Conservation (phyloP, 805 yeast species). For the Barnettozyma californica region DNA sequence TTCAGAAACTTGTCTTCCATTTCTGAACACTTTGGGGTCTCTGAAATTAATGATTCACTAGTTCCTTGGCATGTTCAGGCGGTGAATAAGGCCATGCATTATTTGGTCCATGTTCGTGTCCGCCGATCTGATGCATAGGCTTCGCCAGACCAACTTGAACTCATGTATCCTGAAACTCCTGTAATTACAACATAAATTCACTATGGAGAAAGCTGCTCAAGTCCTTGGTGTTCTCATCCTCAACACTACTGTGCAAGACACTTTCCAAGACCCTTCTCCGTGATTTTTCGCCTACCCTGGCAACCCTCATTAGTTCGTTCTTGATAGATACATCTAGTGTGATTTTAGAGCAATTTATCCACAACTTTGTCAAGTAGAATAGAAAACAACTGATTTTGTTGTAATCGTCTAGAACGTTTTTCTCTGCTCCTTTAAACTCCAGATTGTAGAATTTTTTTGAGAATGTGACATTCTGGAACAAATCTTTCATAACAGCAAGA, state of each 20-base stretch:
- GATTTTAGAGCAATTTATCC: slow-evolving; percentile 9
- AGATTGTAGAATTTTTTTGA: slow-evolving; percentile 7
- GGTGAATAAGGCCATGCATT: slow-evolving; percentile 55
- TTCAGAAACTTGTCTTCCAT: slow-evolving; percentile 49
- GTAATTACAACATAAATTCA: background rate
- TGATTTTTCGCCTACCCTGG: slow-evolving; percentile 13
- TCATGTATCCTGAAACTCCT: background rate
- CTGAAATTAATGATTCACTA: slow-evolving; percentile 32
- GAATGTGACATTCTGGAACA: slow-evolving; percentile 15
- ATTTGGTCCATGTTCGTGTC: slow-evolving; percentile 54
- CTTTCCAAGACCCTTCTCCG: background rate
- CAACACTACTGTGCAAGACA: background rate
- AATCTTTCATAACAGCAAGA: slow-evolving; percentile 1
- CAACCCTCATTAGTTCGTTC: slow-evolving; percentile 4
- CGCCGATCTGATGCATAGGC: slow-evolving; percentile 12
- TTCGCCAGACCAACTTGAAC: no score
- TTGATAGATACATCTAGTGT: background rate
- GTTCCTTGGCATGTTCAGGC: slow-evolving; percentile 74
- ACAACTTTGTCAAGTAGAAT: slow-evolving; percentile 14
- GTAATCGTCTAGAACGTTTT: slow-evolving; percentile 10
- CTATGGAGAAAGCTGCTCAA: background rate
- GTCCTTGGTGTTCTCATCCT: background rate
- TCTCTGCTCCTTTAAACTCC: slow-evolving; percentile 1
- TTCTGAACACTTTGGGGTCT: slow-evolving; percentile 33
- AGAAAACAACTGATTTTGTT: slow-evolving; percentile 10